Percentiles rank a stretch among this genome's conserved stretches.
These are phyloP conservation scores for Colletotrichum destructivum DNA, from an alignment of 2,329 filamentous ascomycete genomes.

Conservation along the genomic window DNA sequence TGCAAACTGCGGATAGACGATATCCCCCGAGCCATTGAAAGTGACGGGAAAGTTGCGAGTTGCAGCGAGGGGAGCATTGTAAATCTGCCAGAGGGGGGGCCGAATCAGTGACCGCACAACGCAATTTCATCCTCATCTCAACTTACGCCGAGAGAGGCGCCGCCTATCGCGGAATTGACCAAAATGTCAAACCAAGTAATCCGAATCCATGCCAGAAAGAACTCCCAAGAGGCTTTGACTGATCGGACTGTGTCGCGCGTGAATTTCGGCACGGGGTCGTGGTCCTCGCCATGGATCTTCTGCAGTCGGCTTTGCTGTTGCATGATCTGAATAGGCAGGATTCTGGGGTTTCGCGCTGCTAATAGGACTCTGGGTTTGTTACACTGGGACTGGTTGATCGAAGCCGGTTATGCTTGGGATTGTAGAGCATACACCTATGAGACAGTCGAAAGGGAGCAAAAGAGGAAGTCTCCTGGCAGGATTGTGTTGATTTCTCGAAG, in stretches of 20 bases:
- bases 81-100: conserved; percentile 56
- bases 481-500: not conserved
- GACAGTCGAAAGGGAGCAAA: not conserved
- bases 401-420: not conserved
- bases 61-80: conserved; percentile 67
- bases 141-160: conserved; percentile 48
- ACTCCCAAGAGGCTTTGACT: not conserved
- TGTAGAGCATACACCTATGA: no score
- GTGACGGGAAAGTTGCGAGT: conserved; percentile 74
- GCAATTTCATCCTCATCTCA: not conserved
- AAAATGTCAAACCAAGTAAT: conserved; percentile 72
- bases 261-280: conserved; percentile 20
- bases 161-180: conserved; percentile 71
- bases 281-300: not conserved
- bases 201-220: conserved; percentile 63
- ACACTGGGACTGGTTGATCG: not conserved
- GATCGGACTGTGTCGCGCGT: conserved; percentile 33
- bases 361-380: not conserved
- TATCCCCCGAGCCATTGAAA: conserved; percentile 70
- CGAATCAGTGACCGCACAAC: conserved; percentile 48
- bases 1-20: conserved; percentile 75
- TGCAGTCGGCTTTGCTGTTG: not conserved
- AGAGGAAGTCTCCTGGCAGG: not conserved
- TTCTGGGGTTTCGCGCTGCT: not conserved
- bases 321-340: not conserved